These are phyloP conservation scores for Elaeagnus macrophylla DNA, from an alignment of 306 rosid genomes.

Conservation along the genomic window DNA sequence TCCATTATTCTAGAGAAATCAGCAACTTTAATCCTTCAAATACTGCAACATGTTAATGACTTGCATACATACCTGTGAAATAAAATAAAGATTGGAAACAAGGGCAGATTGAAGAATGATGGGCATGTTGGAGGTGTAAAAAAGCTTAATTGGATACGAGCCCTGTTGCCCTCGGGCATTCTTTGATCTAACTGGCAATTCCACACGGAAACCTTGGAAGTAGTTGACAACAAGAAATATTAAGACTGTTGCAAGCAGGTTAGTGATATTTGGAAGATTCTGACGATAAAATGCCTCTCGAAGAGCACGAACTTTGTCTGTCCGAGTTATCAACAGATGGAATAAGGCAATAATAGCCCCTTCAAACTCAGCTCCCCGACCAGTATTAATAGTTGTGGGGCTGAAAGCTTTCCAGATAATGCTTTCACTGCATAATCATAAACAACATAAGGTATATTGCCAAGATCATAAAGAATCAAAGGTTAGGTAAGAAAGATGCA, in stretches of 20 bases:
- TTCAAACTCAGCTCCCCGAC: constrained; percentile 53
- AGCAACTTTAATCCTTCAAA: neutral
- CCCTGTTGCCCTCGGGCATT: constrained; percentile 48
- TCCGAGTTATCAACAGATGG: constrained; percentile 40
- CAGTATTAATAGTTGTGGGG: constrained; percentile 50
- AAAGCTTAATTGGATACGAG: constrained; percentile 48
- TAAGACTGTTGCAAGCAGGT: constrained; percentile 48
- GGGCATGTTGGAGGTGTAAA: constrained; percentile 60
- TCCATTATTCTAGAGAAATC: neutral
- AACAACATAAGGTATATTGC: neutral
- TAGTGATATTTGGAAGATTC: constrained; percentile 50
- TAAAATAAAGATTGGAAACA: constrained; percentile 40
- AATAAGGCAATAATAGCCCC: constrained; percentile 51
- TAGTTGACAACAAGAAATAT: constrained; percentile 46
- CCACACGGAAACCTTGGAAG: constrained; percentile 54
- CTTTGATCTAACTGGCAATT: constrained; percentile 50
- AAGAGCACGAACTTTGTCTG: constrained; percentile 46
- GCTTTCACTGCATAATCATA: constrained; percentile 30
- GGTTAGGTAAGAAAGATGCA: too few species aligned
- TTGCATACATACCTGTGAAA: constrained; percentile 35
- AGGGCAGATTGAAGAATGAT: constrained; percentile 55
- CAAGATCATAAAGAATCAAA: too few species aligned
- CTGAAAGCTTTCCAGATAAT: constrained; percentile 57
- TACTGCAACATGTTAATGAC: neutral
- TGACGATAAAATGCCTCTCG: constrained; percentile 51